A percentile compares a stretch with the other conserved stretches of the same genome.
phyloP scores from a whole-genome alignment of 768 basidiomycete species.

The Pholiota conissans region DNA sequence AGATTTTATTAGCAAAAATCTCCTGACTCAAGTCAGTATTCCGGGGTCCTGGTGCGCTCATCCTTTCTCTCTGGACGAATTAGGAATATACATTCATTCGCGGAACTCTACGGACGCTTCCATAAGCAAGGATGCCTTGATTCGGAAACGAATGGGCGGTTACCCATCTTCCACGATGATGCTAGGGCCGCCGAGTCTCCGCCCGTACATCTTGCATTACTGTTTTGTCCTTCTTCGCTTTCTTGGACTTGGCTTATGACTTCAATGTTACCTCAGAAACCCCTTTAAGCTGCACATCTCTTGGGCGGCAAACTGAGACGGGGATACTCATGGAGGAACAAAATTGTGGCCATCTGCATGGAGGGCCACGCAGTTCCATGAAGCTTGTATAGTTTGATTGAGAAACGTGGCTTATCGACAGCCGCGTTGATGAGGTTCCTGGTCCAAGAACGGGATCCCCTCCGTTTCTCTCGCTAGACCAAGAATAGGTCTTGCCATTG shows the following conservation, averaged over 20 bases:
- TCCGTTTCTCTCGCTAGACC: constrained; percentile 3
- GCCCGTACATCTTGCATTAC: background rate
- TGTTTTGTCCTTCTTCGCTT: background rate
- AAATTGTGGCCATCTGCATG: background rate
- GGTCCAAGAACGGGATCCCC: background rate
- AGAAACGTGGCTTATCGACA: constrained; percentile 1
- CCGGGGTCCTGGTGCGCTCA: too few relatives aligned
- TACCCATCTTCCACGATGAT: background rate
- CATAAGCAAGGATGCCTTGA: background rate
- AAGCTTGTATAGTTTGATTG: constrained; percentile 1
- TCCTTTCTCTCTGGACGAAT: too few relatives aligned
- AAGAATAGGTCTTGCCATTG: background rate
- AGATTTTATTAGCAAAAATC: too few relatives aligned
- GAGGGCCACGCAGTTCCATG: background rate
- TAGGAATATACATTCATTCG: too few relatives aligned
- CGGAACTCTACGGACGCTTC: background rate
- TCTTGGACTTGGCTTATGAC: background rate
- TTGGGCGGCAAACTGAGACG: background rate
- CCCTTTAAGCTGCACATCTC: background rate
- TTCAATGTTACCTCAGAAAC: background rate
- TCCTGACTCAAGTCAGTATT: too few relatives aligned
- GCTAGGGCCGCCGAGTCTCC: constrained; percentile 1
- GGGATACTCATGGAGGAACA: background rate
- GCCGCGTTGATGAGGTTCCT: constrained; percentile 3
- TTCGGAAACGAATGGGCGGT: background rate